A percentile compares a stretch with the other conserved stretches of the same genome.
These are phyloP conservation scores for Beta macrorhiza DNA, from an alignment of 179 eudicot genomes.

Conservation along the genomic window DNA sequence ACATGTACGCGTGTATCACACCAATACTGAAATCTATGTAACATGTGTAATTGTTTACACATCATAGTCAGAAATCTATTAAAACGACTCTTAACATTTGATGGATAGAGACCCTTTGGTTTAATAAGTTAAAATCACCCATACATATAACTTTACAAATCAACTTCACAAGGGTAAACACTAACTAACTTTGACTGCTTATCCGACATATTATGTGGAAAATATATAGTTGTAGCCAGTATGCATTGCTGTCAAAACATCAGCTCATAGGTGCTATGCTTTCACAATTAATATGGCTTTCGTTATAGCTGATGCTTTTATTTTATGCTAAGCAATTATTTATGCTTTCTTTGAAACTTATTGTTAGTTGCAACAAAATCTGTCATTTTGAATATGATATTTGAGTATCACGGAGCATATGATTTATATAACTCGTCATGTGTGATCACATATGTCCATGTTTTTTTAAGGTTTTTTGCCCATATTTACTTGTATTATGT, in stretches of 20 bases:
- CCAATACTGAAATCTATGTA: neutral
- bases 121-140: neutral
- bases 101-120: neutral
- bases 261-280: slow-evolving; percentile 6
- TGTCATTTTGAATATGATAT: slow-evolving; percentile 15
- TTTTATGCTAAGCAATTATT: neutral
- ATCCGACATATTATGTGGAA: neutral
- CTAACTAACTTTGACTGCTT: neutral
- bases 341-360: slow-evolving; percentile 10
- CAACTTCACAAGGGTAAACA: neutral
- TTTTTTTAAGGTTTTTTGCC: slow-evolving; percentile 11
- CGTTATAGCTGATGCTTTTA: slow-evolving; percentile 1
- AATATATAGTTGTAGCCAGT: slow-evolving; percentile 4
- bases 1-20: neutral
- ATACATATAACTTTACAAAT: neutral
- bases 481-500: neutral
- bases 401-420: slow-evolving; percentile 3
- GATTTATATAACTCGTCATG: slow-evolving; percentile 12
- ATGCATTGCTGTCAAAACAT: slow-evolving; percentile 20
- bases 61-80: neutral
- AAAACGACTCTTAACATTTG: neutral
- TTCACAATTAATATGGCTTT: neutral
- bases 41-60: neutral
- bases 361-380: slow-evolving; percentile 7
- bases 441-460: slow-evolving; percentile 31